Evolutionary conservation across 768 basidiomycete genomes (phyloP), one percentile per base, ranked within the genome.

Genomic region (Bullera alba): DNA sequence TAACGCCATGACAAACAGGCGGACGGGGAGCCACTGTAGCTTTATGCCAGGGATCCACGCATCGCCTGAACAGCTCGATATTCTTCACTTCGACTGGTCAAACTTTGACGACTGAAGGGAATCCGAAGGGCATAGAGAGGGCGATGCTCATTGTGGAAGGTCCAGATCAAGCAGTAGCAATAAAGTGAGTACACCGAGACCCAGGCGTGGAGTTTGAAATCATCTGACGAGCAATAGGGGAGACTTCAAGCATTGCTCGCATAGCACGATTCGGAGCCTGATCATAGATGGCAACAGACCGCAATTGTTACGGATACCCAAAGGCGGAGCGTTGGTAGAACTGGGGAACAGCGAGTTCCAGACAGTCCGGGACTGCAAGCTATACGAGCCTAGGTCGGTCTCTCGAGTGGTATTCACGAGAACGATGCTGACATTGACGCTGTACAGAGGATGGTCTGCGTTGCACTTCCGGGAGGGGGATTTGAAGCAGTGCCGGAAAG

Each of bases 401-500:
- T 34, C 32, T 34, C n/a, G 32, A 34, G 32, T 7, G 8, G 37
- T 39, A 10, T 39, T 39, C 19, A 21, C n/a, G n/a, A n/a, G n/a
- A n/a, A n/a, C n/a, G n/a, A n/a, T n/a, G n/a, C n/a, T n/a, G n/a
- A n/a, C n/a, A n/a, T n/a, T n/a, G n/a, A n/a, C 32, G 8, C 10
- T 8, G 32, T 34, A 16, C 41, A 73, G 72, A 50, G 73, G 73
- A 8, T 74, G 73, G 73, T 66, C 60, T 32, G 71, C 71, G 5
- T 43, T 74, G 25, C 73, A 74, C 56, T 69, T 69, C 48, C 51
- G 73, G 42, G 73, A 74, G 48, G 73, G 73, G 1, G 68, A 74
- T 51, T 57, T 61, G 47, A 67, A 65, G 50, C 63, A 67, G 29
- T 74, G 73, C 47, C 57, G 55, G n/a, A 57, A 56, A 8, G 73